Percentiles rank a stretch among this genome's conserved stretches.
These are phyloP conservation scores for Funneliformis caledonium DNA, from an alignment of 371 early-diverging fungal species.

Conservation along the genomic window DNA sequence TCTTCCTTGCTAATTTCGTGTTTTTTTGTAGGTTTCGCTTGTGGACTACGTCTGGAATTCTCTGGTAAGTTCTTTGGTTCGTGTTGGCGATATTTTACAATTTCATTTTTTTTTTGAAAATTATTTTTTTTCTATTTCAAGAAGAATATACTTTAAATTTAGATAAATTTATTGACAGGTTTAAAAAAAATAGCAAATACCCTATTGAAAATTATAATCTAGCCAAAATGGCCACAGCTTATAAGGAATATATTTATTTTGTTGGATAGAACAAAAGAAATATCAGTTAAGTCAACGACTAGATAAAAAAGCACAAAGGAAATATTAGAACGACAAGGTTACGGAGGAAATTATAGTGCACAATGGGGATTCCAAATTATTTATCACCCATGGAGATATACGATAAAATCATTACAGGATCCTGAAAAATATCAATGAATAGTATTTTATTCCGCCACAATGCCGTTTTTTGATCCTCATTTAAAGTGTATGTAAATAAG, in stretches of 20 bases:
- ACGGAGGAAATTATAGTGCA: not conserved
- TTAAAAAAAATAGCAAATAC: slow-evolving; percentile 11
- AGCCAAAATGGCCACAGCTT: not conserved
- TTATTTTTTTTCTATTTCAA: too few species aligned
- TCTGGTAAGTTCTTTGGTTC: too few species aligned
- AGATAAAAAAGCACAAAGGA: slow-evolving; percentile 1
- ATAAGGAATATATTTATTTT: slow-evolving; percentile 11
- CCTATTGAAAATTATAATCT: not conserved
- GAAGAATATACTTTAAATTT: not conserved
- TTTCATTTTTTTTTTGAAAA: too few species aligned
- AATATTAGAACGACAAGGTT: slow-evolving; percentile 10
- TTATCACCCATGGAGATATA: not conserved
- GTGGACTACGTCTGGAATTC: too few species aligned
- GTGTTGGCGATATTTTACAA: too few species aligned
- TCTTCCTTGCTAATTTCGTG: too few species aligned
- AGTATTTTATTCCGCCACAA: too few species aligned
- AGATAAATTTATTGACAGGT: not conserved
- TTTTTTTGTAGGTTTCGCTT: too few species aligned
- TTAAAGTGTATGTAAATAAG: too few species aligned
- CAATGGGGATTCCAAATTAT: not conserved
- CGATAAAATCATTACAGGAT: slow-evolving; percentile 20
- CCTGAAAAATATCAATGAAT: not conserved
- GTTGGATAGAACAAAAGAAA: slow-evolving; percentile 20
- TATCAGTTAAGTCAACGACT: slow-evolving; percentile 20
- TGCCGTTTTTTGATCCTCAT: too few species aligned